phyloP scores from a whole-genome alignment of 495 filamentous ascomycete genomes.

The Alectoria sarmentosa region DNA sequence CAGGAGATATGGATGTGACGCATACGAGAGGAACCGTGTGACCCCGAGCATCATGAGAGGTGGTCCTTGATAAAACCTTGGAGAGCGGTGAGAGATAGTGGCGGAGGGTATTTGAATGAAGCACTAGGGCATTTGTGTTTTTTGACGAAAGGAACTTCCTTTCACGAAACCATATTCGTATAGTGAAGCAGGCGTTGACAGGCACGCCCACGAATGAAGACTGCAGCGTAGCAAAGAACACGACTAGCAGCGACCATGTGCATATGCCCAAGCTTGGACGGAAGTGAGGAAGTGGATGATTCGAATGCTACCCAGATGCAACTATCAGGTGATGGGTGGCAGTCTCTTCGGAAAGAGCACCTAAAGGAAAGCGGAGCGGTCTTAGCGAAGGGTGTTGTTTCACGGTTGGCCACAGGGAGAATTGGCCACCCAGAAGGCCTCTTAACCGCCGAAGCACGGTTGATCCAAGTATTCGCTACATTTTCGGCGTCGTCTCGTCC shows the following conservation, averaged over 20 bases:
- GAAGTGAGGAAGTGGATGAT: background rate
- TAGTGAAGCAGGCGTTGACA: background rate
- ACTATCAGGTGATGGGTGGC: background rate
- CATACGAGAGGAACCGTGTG: background rate
- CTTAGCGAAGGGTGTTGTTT: background rate
- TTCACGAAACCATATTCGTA: background rate
- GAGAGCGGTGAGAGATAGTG: background rate
- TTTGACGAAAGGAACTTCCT: background rate
- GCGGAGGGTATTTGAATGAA: background rate
- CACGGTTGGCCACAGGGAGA: background rate
- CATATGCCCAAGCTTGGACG: background rate
- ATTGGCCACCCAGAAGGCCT: background rate
- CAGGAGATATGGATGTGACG: background rate
- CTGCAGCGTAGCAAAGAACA: background rate
- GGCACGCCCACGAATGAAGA: background rate
- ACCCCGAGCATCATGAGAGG: background rate
- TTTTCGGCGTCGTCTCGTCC: background rate
- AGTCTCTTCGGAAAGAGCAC: background rate
- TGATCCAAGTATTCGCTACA: background rate
- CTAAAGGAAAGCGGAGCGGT: background rate
- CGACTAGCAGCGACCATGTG: background rate
- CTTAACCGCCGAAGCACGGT: background rate
- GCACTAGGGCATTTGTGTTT: background rate
- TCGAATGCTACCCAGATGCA: background rate
- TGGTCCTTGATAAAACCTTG: background rate